Evolutionary conservation across 2,329 filamentous ascomycete species (phyloP), one percentile per base, ranked within the genome.

Genomic region (Lasiodiplodia sp.): DNA sequence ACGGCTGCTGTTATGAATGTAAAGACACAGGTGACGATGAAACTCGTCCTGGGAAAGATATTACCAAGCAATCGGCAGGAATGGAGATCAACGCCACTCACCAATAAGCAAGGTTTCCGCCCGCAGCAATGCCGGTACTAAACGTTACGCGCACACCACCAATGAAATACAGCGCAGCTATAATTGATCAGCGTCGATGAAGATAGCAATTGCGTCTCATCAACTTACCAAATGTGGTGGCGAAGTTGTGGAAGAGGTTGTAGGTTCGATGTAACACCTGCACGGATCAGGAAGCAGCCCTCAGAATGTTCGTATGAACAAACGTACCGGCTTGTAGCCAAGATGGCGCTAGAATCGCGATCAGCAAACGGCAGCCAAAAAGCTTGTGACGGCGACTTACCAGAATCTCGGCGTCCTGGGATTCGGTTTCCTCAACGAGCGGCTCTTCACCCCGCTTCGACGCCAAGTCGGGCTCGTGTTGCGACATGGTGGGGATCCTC

Each of bases 61-160:
- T 18, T 21, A n/a, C 21, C 7, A 40, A 40, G 12, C 52, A n/a
- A 12, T 1, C 4, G 1, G 16, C 2, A 8, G 11, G 21, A 4
- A 6, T 4, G 21, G 40, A 23, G 16, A 2, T 28, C 18, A 3
- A 18, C 55, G 3, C 10, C 63, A 6, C 75, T 49, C 73, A 87
- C 87, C 87, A 89, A 73, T 89, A 89, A 8, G 87, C 87, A 60
- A 88, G 75, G 70, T 87, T 87, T 52, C 87, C 87, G 67, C 87
- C 87, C 21, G 87, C 87, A 31, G 85, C 86, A 47, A 89, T 87
- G 70, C 87, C 87, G 12, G 87, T 89, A n/a, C 85, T 87, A 73
- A 87, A 89, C 0, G 87, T 88, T 2, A 87, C 86, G 51, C 87
- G 83, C 49, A 88, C 85, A 69, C 85, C 87, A 37, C 87, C 87